Percentiles rank a stretch among this genome's conserved stretches.
Conservation (phyloP, 352 stramenopile genomes). For the Phytopythium chamaehyphon region DNA sequence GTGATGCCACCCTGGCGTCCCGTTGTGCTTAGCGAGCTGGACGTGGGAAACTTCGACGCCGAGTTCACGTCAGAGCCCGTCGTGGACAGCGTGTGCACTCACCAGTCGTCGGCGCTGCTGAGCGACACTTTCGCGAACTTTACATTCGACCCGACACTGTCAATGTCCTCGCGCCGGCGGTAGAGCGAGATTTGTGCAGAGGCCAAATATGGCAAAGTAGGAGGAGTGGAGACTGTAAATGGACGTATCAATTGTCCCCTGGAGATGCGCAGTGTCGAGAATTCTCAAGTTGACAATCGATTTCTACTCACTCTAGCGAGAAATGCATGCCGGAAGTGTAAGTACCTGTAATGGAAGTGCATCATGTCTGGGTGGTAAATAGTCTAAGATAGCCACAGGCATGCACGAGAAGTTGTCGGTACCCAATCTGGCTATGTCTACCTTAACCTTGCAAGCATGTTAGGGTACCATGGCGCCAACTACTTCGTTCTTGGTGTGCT, state of each 20-base stretch:
- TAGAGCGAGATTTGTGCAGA: neutral
- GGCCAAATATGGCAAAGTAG: neutral
- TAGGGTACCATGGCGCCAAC: too few species aligned
- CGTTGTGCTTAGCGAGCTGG: constrained; percentile 59
- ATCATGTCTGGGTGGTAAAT: too few species aligned
- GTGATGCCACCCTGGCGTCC: constrained; percentile 57
- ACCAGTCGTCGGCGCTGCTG: constrained; percentile 49
- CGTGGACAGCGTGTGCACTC: constrained; percentile 71
- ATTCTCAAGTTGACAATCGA: too few species aligned
- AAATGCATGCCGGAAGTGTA: too few species aligned
- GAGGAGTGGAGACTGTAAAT: neutral
- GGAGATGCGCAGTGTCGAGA: too few species aligned
- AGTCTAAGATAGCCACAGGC: too few species aligned
- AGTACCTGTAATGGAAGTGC: too few species aligned
- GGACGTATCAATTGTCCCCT: neutral
- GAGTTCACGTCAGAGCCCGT: constrained; percentile 74
- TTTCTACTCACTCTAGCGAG: too few species aligned
- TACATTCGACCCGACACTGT: constrained; percentile 67
- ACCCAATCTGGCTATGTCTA: too few species aligned
- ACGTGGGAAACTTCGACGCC: constrained; percentile 75
- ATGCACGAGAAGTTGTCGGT: too few species aligned
- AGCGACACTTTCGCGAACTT: constrained; percentile 71
- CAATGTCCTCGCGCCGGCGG: constrained; percentile 35
- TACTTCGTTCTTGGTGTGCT: too few species aligned
- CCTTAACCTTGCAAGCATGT: too few species aligned